Evolutionary conservation across 768 basidiomycete species (phyloP), one percentile per base, ranked within the genome.

Genomic region (Gautieria morchelliformis): DNA sequence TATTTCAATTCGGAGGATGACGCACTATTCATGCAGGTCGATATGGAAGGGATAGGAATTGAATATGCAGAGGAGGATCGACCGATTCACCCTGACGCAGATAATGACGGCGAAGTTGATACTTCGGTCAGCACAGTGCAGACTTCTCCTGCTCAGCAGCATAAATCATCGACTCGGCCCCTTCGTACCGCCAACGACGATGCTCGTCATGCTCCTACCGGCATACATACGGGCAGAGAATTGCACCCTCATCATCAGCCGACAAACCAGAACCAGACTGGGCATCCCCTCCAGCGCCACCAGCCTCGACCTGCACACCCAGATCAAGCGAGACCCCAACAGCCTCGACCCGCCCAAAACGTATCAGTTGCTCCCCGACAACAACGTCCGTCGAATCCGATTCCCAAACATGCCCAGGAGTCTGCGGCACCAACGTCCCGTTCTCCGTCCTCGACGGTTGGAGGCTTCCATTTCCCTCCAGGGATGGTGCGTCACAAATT

Each of bases 1-100:
- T 72, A 73, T 11, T 77, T 82, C 61, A 71, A 73, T 56, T 84
- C 84, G 1, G 84, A 89, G 41, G 87, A 88, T 53, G 85, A 82
- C 53, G 81, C 75, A 1, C 78, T 87, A 62, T 71, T 84, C 37
- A 84, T 85, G 19, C 68, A 74, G 10, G 73, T 83, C 22, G 82
- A 82, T 58, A 66, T 81, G 12, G 75, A 72, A 1, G 77, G 77
- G 19, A 72, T 45, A 15, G 58, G 27, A 2, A 40, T 17, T 20
- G 27, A 58, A n/a, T 11, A 46, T 14, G 40, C 49, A 10, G 56
- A 40, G 33, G 59, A 56, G n/a, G 56, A 60, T 46, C 54, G 53
- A 10, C 56, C 59, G 24, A 42, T 60, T 30, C 53, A 50, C 9
- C 8, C 33, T 14, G 52, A 47, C n/a, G 46, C 48, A 12, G 37